Evolutionary conservation across 179 eudicot species (phyloP).

Genomic region (Spergularia azorica): DNA sequence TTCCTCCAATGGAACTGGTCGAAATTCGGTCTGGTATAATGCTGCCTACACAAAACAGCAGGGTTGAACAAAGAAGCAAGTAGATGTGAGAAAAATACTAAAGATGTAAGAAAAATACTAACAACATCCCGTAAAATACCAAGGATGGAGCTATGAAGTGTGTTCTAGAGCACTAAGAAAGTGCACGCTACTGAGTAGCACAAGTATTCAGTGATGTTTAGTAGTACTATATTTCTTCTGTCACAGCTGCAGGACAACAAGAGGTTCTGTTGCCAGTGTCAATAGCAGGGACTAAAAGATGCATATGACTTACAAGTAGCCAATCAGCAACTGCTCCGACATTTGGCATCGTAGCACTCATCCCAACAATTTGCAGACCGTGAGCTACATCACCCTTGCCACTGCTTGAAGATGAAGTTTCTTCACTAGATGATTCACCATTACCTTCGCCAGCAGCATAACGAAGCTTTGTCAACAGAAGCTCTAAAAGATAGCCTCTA

Average conservation of each 20-base stretch:
- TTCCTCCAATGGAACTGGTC: conserved; percentile 97
- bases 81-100: not conserved
- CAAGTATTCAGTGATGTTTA: not conserved
- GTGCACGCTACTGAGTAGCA: not conserved
- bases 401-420: conserved; percentile 85
- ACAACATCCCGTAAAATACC: conserved; percentile 10
- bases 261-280: not conserved
- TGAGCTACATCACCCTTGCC: conserved; percentile 70
- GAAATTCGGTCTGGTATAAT: conserved; percentile 93
- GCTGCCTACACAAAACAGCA: conserved; percentile 68
- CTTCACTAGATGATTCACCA: conserved; percentile 74
- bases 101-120: not conserved
- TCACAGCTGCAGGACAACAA: conserved; percentile 7
- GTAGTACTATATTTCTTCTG: not conserved
- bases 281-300: not conserved
- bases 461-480: conserved; percentile 92
- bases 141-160: not conserved
- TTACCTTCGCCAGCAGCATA: conserved; percentile 99
- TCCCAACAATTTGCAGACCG: conserved; percentile 97
- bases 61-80: conserved; percentile 3
- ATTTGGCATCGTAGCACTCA: conserved; percentile 99
- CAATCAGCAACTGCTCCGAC: conserved; percentile 98
- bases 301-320: conserved; percentile 78
- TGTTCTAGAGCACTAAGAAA: not conserved
- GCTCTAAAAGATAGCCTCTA: conserved; percentile 99